Base-by-base conservation (phyloP, 805 yeast species). In the Teunomyces pallodes region DNA sequence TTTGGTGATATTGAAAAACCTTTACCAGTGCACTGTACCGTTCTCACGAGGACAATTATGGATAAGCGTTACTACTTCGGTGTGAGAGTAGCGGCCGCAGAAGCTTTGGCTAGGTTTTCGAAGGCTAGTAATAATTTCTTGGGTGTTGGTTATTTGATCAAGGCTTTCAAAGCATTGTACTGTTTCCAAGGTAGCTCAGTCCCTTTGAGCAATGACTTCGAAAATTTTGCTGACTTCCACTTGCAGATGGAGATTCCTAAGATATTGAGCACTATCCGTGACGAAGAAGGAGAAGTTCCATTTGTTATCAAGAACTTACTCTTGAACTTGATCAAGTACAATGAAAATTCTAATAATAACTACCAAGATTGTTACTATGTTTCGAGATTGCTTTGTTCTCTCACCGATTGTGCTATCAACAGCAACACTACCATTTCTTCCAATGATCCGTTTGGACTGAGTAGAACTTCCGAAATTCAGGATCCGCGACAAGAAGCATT, bases 1-100 rank as follows among this genome's bases (percentile, higher is more conserved):
- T 92, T 89, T 65, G 83, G 86, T 6, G 80, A 76, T 16, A 66
- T 76, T 9, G 76, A 75, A 45, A 77, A 80, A 47, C 87, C 90
- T 0, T 76, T 79, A 2, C 54, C 75, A 0, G 72, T 87, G 4
- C 87, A 90, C 60, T 88, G 96, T 6, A 83, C 96, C 0, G 79
- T 87, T 16, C 69, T 94, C 38, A 70, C 88, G 2, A 73, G 97
- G 46, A 91, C 98, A 0, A 65, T 89, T 3, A 75, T 91, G 80
- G 99, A 94, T 62, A 60, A 75, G 5, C 72, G 97, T 35, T 94
- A 94, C 61, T 92, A 82, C 60, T 90, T 88, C 65, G 97, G 97
- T 3, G 82, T 94, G 0, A 74, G 99, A 49, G 77, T 83, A 13
- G 95, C 89, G 48, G 97, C 99, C 1, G 95, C 96, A 0, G 65